Evolutionary conservation across 257 asterid genomes (phyloP).

Genomic region (Paraleonurus japonicus): DNA sequence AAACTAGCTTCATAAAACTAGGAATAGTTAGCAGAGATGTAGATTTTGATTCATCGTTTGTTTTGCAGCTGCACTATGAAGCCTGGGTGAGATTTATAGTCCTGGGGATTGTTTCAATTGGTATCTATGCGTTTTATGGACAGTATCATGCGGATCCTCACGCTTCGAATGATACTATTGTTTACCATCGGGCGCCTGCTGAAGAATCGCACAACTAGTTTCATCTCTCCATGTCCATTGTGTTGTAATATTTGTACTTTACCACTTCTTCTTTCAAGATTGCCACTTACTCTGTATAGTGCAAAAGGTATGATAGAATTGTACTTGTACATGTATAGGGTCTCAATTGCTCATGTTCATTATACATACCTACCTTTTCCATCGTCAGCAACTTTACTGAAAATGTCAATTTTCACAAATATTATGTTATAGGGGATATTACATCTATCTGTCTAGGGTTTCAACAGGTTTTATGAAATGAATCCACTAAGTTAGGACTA

Average conservation of each 20-base stretch:
- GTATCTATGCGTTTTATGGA: conserved; percentile 75
- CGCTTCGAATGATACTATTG: conserved; percentile 51
- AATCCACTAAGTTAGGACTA: too few species aligned
- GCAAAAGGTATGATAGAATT: background rate
- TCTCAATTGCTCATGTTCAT: background rate
- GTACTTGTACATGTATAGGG: conserved; percentile 3
- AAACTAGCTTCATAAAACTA: conserved; percentile 8
- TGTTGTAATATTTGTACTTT: conserved; percentile 29
- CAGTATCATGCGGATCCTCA: conserved; percentile 87
- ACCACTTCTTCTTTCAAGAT: background rate
- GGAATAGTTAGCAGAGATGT: background rate
- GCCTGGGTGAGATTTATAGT: conserved; percentile 92
- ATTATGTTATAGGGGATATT: too few species aligned
- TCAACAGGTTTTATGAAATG: too few species aligned
- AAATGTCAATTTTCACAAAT: too few species aligned
- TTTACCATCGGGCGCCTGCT: conserved; percentile 74
- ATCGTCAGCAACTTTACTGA: too few species aligned
- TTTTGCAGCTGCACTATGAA: conserved; percentile 84
- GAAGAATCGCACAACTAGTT: conserved; percentile 44
- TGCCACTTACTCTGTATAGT: background rate
- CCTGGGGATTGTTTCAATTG: conserved; percentile 60
- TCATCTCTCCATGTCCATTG: conserved; percentile 22
- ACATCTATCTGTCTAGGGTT: too few species aligned
- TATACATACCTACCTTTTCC: too few species aligned
- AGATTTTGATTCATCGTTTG: background rate